These are phyloP conservation scores for Hibiscus tridactylites DNA, from an alignment of 345 rosid genomes.

Conservation along the genomic window DNA sequence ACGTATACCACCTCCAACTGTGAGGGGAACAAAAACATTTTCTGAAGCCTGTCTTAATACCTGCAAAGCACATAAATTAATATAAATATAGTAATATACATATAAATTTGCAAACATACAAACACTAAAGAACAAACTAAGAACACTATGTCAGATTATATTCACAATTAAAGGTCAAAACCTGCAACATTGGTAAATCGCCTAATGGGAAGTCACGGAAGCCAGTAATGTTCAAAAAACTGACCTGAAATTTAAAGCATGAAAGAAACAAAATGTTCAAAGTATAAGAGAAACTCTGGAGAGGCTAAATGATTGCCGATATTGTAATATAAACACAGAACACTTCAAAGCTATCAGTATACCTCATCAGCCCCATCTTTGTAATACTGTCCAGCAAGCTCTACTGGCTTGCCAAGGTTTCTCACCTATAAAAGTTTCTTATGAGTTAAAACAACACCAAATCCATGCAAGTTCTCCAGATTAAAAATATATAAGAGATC, in stretches of 20 bases:
- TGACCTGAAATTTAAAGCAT: constrained; percentile 51
- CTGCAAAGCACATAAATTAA: constrained; percentile 30
- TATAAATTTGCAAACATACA: not conserved
- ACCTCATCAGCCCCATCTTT: constrained; percentile 97
- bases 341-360: constrained; percentile 8
- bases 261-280: constrained; percentile 3
- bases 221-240: constrained; percentile 87
- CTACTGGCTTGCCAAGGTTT: constrained; percentile 98
- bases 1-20: constrained; percentile 98
- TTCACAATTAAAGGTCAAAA: constrained; percentile 16
- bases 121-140: not conserved
- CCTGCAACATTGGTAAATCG: constrained; percentile 97
- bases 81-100: not conserved
- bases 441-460: not conserved
- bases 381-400: constrained; percentile 84
- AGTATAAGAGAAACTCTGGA: not conserved
- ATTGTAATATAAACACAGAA: not conserved
- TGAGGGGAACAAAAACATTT: constrained; percentile 93
- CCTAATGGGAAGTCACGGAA: constrained; percentile 95
- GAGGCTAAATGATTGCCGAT: not conserved
- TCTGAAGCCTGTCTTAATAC: constrained; percentile 80
- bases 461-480: not conserved
- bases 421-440: constrained; percentile 54
- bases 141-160: not conserved
- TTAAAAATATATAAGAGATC: not conserved